Percentiles rank a stretch among this genome's conserved stretches.
Evolutionary conservation across 1,284 basidiomycete genomes (phyloP).

Genomic region (Bjerkandera adusta): DNA sequence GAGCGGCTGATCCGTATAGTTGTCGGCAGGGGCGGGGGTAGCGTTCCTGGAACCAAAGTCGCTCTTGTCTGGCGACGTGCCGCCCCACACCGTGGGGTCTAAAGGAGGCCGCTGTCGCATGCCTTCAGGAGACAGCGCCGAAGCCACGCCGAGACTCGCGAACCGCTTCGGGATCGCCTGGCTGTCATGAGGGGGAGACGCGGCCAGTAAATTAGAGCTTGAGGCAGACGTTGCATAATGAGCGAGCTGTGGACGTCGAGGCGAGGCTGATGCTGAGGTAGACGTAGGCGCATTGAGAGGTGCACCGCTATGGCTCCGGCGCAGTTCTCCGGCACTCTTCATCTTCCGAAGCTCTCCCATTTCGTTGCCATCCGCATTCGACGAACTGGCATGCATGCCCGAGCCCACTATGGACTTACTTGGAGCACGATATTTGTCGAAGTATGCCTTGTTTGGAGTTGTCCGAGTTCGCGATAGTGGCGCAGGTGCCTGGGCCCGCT

Average conservation of each 20-base stretch:
- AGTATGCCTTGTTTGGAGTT: slow-evolving; percentile 63
- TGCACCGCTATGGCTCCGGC: slow-evolving; percentile 37
- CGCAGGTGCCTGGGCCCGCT: slow-evolving; percentile 36
- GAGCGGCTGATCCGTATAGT: slow-evolving; percentile 3
- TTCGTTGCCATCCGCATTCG: slow-evolving; percentile 23
- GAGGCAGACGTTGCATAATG: slow-evolving; percentile 59
- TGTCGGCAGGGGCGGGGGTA: slow-evolving; percentile 6
- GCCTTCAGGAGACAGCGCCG: slow-evolving; percentile 24
- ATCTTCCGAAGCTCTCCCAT: slow-evolving; percentile 72
- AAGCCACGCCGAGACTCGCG: slow-evolving; percentile 61
- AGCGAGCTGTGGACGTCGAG: slow-evolving; percentile 43
- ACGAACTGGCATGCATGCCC: slow-evolving; percentile 6
- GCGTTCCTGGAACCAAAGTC: slow-evolving; percentile 8
- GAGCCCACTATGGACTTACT: slow-evolving; percentile 20
- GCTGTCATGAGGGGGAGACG: slow-evolving; percentile 33
- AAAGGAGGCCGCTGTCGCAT: slow-evolving; percentile 23
- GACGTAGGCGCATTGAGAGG: slow-evolving; percentile 17
- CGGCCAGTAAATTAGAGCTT: slow-evolving; percentile 56
- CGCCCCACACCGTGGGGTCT: slow-evolving; percentile 33
- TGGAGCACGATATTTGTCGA: slow-evolving; percentile 42
- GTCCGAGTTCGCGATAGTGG: slow-evolving; percentile 67
- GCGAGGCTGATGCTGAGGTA: slow-evolving; percentile 28
- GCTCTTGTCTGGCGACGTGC: slow-evolving; percentile 25
- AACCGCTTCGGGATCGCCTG: slow-evolving; percentile 51
- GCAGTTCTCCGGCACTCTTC: slow-evolving; percentile 84